Percentiles rank a stretch among this genome's conserved stretches.
phyloP scores from a whole-genome alignment of 2,329 filamentous ascomycete species.

The Cytospora piceicola region DNA sequence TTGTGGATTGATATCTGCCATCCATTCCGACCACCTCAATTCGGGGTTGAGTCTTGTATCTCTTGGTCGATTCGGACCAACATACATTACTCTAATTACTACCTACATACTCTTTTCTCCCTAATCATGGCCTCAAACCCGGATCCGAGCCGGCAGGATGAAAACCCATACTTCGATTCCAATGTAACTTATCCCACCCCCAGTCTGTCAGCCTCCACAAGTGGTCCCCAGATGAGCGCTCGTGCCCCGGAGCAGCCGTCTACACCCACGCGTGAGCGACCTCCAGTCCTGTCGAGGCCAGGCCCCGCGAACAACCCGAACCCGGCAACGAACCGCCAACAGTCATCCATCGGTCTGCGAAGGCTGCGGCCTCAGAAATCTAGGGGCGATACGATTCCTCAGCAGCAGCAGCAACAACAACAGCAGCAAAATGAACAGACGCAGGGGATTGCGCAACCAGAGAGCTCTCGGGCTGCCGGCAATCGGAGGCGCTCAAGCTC shows the following conservation, averaged over 20 bases:
- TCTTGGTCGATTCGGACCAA: not conserved
- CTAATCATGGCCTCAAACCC: conserved; percentile 10
- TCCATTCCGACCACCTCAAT: not conserved
- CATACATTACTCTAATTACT: not conserved
- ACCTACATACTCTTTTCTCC: not conserved
- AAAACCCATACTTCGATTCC: conserved; percentile 25
- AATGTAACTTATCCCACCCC: conserved; percentile 12
- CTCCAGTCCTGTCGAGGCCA: conserved; percentile 13
- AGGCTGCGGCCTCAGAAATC: conserved; percentile 18
- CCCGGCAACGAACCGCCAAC: conserved; percentile 16
- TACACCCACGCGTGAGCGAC: conserved; percentile 22
- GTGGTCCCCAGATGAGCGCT: conserved; percentile 1
- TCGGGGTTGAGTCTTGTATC: conserved; percentile 7
- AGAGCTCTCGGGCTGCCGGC: conserved; percentile 1
- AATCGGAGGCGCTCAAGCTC: conserved; percentile 35
- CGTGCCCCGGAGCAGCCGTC: not conserved
- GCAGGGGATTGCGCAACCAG: not conserved
- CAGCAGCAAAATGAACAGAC: conserved; percentile 2
- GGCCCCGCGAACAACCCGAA: not conserved
- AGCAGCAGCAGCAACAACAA: conserved; percentile 4
- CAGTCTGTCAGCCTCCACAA: conserved; percentile 13
- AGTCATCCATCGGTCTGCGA: conserved; percentile 29
- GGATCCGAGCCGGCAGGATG: conserved; percentile 6
- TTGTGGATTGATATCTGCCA: not conserved
- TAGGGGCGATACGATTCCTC: not conserved